These are phyloP conservation scores for Zalaria sp. DNA, from an alignment of 2,329 filamentous ascomycete species.

Conservation along the genomic window DNA sequence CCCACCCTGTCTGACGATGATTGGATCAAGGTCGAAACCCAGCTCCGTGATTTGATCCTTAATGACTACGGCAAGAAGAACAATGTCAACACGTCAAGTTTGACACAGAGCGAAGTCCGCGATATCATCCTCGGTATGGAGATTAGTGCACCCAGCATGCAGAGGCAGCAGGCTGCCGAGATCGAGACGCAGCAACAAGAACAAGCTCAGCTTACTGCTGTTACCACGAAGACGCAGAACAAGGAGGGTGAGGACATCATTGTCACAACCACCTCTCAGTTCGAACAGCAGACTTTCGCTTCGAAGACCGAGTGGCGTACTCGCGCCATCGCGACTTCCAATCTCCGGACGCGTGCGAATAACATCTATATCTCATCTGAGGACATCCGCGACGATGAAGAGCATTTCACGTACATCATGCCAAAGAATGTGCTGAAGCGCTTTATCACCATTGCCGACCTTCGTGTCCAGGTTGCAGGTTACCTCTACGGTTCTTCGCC, in stretches of 20 bases:
- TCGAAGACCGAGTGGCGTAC: constrained; percentile 99
- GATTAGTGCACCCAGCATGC: constrained; percentile 93
- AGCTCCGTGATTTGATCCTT: constrained; percentile 85
- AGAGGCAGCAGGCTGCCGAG: constrained; percentile 94
- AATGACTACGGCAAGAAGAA: constrained; percentile 99
- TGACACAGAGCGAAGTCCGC: constrained; percentile 92
- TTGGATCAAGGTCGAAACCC: constrained; percentile 99
- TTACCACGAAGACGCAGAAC: constrained; percentile 97
- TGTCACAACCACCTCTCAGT: constrained; percentile 94
- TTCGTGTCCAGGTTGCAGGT: constrained; percentile 89
- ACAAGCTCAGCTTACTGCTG: constrained; percentile 88
- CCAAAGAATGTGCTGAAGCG: constrained; percentile 97
- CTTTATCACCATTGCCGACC: constrained; percentile 93
- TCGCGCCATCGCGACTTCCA: constrained; percentile 88
- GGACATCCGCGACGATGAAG: constrained; percentile 80
- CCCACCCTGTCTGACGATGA: constrained; percentile 86
- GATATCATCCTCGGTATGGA: constrained; percentile 99
- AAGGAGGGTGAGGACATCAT: constrained; percentile 95
- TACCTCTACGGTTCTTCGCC: constrained; percentile 91
- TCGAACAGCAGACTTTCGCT: constrained; percentile 93
- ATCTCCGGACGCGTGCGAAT: constrained; percentile 83
- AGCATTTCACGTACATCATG: constrained; percentile 90
- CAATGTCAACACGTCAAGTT: constrained; percentile 94
- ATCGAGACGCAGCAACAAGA: constrained; percentile 99
- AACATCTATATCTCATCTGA: constrained; percentile 98